Evolutionary conservation across 108 stramenopile species (phyloP).

Genomic region (Cyclotella sp.): DNA sequence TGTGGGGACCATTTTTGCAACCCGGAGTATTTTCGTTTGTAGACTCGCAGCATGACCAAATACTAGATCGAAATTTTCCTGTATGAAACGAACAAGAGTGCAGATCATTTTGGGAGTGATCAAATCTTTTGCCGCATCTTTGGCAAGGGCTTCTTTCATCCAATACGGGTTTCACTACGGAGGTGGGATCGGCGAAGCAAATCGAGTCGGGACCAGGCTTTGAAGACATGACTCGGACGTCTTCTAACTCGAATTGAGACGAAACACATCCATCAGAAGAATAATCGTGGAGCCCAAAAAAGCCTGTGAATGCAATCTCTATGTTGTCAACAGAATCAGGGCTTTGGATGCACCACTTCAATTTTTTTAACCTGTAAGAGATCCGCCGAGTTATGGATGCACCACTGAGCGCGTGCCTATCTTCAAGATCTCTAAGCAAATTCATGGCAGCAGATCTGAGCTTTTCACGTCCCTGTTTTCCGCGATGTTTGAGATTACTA

Average conservation of each 20-base stretch:
- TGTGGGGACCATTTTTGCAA: constrained; percentile 57
- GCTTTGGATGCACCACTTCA: constrained; percentile 52
- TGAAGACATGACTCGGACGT: constrained; percentile 43
- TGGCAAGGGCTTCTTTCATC: constrained; percentile 54
- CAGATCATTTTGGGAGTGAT: constrained; percentile 44
- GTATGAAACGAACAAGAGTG: constrained; percentile 48
- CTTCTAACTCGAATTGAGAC: constrained; percentile 46
- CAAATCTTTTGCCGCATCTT: constrained; percentile 45
- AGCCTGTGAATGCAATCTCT: constrained; percentile 52
- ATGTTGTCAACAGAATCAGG: constrained; percentile 49
- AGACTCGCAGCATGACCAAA: constrained; percentile 50
- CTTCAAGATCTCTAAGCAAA: constrained; percentile 45
- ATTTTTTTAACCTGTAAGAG: constrained; percentile 42
- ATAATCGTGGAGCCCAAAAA: constrained; percentile 52
- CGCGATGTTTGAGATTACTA: constrained; percentile 19
- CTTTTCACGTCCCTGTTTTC: constrained; percentile 41
- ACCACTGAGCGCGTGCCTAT: constrained; percentile 31
- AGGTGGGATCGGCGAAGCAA: constrained; percentile 45
- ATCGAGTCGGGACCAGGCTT: constrained; percentile 55
- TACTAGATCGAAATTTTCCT: constrained; percentile 27
- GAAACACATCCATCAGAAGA: constrained; percentile 35
- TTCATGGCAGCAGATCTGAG: constrained; percentile 40
- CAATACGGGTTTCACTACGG: constrained; percentile 34
- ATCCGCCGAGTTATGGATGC: constrained; percentile 40
- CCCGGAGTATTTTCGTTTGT: constrained; percentile 30